These are phyloP conservation scores for Beauveria caledonica DNA, from an alignment of 2,329 filamentous ascomycete genomes.

Conservation along the genomic window DNA sequence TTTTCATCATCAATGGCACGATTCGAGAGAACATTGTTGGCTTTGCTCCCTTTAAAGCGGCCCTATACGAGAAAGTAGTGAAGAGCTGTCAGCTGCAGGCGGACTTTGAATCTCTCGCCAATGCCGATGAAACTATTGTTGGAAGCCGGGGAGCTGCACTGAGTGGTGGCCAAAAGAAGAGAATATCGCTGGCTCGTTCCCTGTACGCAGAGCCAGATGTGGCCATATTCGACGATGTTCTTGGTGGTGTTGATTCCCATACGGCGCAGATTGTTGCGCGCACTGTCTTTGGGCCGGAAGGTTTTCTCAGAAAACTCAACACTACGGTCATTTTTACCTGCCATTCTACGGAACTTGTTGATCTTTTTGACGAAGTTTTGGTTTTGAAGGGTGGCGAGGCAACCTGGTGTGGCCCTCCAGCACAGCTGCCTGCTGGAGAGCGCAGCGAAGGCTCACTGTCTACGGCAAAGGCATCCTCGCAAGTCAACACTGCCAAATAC, in stretches of 20 bases:
- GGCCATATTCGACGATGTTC: constrained; percentile 26
- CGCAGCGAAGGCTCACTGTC: neutral
- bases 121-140: constrained; percentile 23
- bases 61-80: constrained; percentile 17
- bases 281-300: neutral
- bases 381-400: neutral
- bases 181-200: constrained; percentile 20
- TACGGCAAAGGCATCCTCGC: neutral
- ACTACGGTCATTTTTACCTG: neutral
- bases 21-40: constrained; percentile 20
- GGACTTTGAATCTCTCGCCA: constrained; percentile 17
- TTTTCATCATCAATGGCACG: constrained; percentile 18
- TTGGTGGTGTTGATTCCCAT: constrained; percentile 20
- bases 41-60: constrained; percentile 16
- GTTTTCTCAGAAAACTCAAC: neutral
- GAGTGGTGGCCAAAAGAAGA: constrained; percentile 27
- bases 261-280: constrained; percentile 21
- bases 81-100: constrained; percentile 16
- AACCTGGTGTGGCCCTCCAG: neutral
- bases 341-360: neutral
- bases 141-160: constrained; percentile 26
- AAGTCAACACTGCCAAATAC: neutral
- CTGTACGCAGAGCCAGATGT: constrained; percentile 18
- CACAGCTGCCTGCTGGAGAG: neutral
- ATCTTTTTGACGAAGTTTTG: neutral